A percentile compares a stretch with the other conserved stretches of the same genome.
Conservation (phyloP, 345 rosid species). For the Hevea brasiliensis region DNA sequence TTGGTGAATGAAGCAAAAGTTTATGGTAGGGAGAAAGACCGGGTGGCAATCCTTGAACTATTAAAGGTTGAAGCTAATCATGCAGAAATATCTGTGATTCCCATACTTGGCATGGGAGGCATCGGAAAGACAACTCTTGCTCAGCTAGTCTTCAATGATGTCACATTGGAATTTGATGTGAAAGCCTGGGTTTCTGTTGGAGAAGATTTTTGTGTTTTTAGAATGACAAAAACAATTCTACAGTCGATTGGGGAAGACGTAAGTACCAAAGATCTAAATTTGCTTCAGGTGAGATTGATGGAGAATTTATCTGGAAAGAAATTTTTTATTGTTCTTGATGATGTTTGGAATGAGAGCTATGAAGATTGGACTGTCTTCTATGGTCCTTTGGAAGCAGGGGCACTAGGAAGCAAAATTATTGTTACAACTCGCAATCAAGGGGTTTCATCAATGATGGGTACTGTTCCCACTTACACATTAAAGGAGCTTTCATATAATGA, state of each 20-base stretch:
- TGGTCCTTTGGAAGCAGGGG: conserved; percentile 19
- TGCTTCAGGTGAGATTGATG: conserved; percentile 15
- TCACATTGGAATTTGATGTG: background rate
- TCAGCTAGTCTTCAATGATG: background rate
- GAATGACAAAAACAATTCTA: conserved; percentile 10
- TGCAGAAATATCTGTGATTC: background rate
- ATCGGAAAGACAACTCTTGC: background rate
- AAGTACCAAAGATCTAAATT: conserved; percentile 13
- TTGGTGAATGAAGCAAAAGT: background rate
- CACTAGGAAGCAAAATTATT: conserved; percentile 27
- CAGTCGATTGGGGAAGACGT: background rate
- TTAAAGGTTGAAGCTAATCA: background rate
- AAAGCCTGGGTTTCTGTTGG: background rate
- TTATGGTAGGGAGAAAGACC: background rate
- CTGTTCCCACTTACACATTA: background rate
- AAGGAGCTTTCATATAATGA: conserved; percentile 8
- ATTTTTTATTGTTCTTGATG: conserved; percentile 29
- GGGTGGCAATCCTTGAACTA: background rate
- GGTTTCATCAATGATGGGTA: conserved; percentile 13
- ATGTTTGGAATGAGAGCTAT: conserved; percentile 31
- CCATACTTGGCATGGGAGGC: background rate
- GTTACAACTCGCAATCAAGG: conserved; percentile 23
- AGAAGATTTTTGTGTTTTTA: background rate
- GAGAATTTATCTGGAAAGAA: conserved; percentile 19
- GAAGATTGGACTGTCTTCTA: conserved; percentile 18